Conservation (phyloP, 257 asterid genomes). For the Salvia splendens region DNA sequence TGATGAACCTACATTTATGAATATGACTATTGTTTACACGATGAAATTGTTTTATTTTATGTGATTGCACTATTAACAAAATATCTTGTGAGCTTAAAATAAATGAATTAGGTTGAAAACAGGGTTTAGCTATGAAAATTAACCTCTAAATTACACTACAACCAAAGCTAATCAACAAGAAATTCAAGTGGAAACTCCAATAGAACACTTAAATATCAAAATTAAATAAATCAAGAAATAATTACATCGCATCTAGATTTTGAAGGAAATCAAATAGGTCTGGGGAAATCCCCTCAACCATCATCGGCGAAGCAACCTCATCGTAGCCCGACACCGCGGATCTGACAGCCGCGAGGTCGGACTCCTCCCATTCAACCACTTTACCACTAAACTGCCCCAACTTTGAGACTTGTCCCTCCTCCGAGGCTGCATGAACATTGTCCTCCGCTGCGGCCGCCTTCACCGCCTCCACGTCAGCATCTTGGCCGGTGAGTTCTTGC, state of each 20-base stretch:
- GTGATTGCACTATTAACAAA: too few species aligned
- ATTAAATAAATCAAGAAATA: too few species aligned
- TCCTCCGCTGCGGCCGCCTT: constrained; percentile 15
- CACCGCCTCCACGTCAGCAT: constrained; percentile 37
- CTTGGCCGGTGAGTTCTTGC: constrained; percentile 79
- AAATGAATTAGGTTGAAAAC: too few species aligned
- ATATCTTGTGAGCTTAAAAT: too few species aligned
- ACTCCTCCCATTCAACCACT: constrained; percentile 25
- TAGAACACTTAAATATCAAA: too few species aligned
- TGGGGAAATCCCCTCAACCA: constrained; percentile 6
- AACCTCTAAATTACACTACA: too few species aligned
- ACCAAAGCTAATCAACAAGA: too few species aligned
- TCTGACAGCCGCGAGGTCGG: constrained; percentile 30
- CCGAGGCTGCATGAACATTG: constrained; percentile 17
- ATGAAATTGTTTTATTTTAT: too few species aligned
- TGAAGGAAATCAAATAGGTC: constrained; percentile 12
- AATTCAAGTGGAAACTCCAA: too few species aligned
- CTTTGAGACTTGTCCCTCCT: background rate
- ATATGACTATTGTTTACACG: too few species aligned
- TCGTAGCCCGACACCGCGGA: constrained; percentile 24
- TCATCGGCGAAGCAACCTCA: constrained; percentile 12
- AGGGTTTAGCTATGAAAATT: too few species aligned
- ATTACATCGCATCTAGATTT: constrained; percentile 11
- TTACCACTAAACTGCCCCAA: background rate
- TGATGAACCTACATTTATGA: too few species aligned